A percentile compares a stretch with the other conserved stretches of the same genome.
phyloP scores from a whole-genome alignment of 441 rosid genomes.

The Flueggea neowawraea region DNA sequence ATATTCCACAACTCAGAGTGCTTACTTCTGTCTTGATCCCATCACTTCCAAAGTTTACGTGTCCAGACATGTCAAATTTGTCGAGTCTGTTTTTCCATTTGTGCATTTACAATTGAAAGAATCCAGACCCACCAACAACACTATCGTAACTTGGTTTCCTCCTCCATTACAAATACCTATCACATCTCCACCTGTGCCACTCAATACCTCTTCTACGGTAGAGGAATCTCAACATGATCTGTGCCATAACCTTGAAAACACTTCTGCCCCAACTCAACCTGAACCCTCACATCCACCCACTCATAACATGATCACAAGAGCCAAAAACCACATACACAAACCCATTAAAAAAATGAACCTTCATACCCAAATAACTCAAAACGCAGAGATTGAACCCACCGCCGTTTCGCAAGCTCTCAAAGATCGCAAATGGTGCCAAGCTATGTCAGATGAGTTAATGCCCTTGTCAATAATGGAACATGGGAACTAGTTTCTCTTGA shows the following conservation, averaged over 20 bases:
- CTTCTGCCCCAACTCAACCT: too few species aligned
- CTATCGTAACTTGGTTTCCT: neutral
- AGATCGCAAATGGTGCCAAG: neutral
- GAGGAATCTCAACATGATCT: too few species aligned
- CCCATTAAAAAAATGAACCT: slow-evolving; percentile 1
- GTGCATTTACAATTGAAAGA: too few species aligned
- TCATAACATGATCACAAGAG: slow-evolving; percentile 1
- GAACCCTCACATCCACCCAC: neutral
- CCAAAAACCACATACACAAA: neutral
- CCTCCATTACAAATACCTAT: neutral
- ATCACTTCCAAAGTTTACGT: neutral
- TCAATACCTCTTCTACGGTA: too few species aligned
- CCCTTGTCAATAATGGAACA: neutral
- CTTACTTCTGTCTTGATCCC: neutral
- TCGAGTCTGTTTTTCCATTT: neutral
- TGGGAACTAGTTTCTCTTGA: neutral
- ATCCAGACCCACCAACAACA: neutral
- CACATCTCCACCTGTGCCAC: too few species aligned
- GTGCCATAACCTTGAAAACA: too few species aligned
- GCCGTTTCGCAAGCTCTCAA: neutral
- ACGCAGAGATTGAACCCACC: neutral
- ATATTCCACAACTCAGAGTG: neutral
- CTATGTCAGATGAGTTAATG: neutral
- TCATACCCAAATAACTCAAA: neutral
- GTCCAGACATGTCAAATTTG: neutral